phyloP scores from a whole-genome alignment of 768 basidiomycete genomes.

The Pholiota molesta region DNA sequence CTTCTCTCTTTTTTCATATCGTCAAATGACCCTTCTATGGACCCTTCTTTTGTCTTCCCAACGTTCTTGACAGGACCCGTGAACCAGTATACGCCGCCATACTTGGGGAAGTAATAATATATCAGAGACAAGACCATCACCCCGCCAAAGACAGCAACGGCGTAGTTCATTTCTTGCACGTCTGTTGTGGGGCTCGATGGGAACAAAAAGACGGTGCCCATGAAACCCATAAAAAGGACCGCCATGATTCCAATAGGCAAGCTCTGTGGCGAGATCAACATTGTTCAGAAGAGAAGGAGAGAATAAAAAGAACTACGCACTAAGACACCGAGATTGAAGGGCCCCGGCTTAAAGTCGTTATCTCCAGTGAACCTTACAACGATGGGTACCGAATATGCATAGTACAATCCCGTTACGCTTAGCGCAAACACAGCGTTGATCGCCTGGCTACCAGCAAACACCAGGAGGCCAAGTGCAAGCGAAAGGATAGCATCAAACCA shows the following conservation, averaged over 20 bases:
- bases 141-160: conserved; percentile 67
- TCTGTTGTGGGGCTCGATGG: conserved; percentile 55
- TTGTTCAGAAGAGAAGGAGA: background rate
- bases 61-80: conserved; percentile 60
- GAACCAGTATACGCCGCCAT: conserved; percentile 80
- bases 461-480: conserved; percentile 55
- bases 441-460: conserved; percentile 61
- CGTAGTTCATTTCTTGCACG: conserved; percentile 69
- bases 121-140: conserved; percentile 57
- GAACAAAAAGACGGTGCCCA: conserved; percentile 67
- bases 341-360: conserved; percentile 57
- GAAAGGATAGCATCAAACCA: conserved; percentile 51
- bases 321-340: conserved; percentile 50
- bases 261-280: conserved; percentile 42
- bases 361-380: conserved; percentile 47
- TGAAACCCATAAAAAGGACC: conserved; percentile 69
- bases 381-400: conserved; percentile 61
- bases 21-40: conserved; percentile 19
- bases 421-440: conserved; percentile 63
- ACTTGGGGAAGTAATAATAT: conserved; percentile 75
- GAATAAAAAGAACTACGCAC: conserved; percentile 19
- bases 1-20: background rate
- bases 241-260: conserved; percentile 58
- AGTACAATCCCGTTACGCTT: conserved; percentile 45
- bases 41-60: conserved; percentile 14